Evolutionary conservation across 331 rosid species (phyloP).

Genomic region (Stylosanthes scabra): DNA sequence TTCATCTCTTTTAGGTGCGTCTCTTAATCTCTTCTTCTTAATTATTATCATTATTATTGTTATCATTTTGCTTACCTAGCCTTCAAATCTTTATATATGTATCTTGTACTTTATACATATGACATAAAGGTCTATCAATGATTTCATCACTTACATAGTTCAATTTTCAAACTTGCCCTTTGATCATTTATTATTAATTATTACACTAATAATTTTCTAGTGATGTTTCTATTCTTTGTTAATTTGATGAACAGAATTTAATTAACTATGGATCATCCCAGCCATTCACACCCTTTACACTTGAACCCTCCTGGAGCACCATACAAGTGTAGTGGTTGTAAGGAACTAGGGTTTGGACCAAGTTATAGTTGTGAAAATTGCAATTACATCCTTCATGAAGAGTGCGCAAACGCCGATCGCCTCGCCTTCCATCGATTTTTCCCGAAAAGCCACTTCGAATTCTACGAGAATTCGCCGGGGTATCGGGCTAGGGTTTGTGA

Average conservation of each 20-base stretch:
- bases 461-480: constrained; percentile 24
- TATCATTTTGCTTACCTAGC: too few relatives aligned
- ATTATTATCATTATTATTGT: too few relatives aligned
- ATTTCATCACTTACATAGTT: neutral
- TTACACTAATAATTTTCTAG: neutral
- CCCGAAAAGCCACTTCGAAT: constrained; percentile 9
- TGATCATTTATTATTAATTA: neutral
- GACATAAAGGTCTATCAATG: too few relatives aligned
- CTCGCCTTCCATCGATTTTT: constrained; percentile 32
- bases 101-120: too few relatives aligned
- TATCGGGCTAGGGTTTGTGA: constrained; percentile 12
- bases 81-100: too few relatives aligned
- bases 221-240: neutral
- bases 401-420: constrained; percentile 12
- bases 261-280: constrained; percentile 7
- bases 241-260: constrained; percentile 1
- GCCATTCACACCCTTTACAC: constrained; percentile 17
- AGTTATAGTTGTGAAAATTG: constrained; percentile 43
- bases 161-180: neutral
- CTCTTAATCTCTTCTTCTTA: too few relatives aligned
- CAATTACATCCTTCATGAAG: constrained; percentile 37
- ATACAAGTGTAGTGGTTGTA: constrained; percentile 46
- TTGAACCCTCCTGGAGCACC: constrained; percentile 34
- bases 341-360: constrained; percentile 39
- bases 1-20: too few relatives aligned